Conservation (phyloP, 345 rosid species). For the Noccaea caerulescens region DNA sequence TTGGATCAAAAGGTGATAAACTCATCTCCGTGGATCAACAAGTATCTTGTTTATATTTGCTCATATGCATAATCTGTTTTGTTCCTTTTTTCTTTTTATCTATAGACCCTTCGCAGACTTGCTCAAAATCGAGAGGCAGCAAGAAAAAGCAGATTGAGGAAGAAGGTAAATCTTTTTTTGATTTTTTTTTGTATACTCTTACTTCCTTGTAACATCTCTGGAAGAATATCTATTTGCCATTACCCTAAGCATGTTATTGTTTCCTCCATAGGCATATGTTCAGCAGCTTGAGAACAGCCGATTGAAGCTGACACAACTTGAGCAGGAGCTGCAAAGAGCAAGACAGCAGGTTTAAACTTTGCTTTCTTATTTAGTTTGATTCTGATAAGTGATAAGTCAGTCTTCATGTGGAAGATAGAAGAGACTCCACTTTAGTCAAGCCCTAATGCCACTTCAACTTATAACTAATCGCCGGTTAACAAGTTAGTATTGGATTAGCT, state of each 20-base stretch:
- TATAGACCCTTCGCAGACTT: slow-evolving; percentile 87
- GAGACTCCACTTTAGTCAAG: slow-evolving; percentile 17
- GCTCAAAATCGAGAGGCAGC: slow-evolving; percentile 99
- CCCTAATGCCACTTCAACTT: not conserved
- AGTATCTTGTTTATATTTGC: slow-evolving; percentile 5
- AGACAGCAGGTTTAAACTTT: slow-evolving; percentile 75
- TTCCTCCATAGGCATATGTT: slow-evolving; percentile 71
- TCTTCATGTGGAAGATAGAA: not conserved
- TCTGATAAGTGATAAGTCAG: slow-evolving; percentile 2
- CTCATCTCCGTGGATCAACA: slow-evolving; percentile 20
- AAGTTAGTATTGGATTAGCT: slow-evolving; percentile 33
- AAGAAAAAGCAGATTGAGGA: slow-evolving; percentile 91
- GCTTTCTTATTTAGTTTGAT: slow-evolving; percentile 32
- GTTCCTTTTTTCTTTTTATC: slow-evolving; percentile 18
- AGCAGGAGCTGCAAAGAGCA: slow-evolving; percentile 94
- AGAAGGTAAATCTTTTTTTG: slow-evolving; percentile 58
- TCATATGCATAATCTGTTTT: slow-evolving; percentile 27
- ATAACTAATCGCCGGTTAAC: slow-evolving; percentile 12
- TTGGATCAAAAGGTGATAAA: slow-evolving; percentile 78
- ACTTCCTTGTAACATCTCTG: slow-evolving; percentile 8
- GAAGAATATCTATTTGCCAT: slow-evolving; percentile 9
- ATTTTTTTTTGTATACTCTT: slow-evolving; percentile 1
- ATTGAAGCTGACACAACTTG: slow-evolving; percentile 82
- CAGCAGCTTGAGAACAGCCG: slow-evolving; percentile 96
- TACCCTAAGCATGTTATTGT: slow-evolving; percentile 14